phyloP scores from a whole-genome alignment of 257 asterid genomes.

The Misopates orontium region DNA sequence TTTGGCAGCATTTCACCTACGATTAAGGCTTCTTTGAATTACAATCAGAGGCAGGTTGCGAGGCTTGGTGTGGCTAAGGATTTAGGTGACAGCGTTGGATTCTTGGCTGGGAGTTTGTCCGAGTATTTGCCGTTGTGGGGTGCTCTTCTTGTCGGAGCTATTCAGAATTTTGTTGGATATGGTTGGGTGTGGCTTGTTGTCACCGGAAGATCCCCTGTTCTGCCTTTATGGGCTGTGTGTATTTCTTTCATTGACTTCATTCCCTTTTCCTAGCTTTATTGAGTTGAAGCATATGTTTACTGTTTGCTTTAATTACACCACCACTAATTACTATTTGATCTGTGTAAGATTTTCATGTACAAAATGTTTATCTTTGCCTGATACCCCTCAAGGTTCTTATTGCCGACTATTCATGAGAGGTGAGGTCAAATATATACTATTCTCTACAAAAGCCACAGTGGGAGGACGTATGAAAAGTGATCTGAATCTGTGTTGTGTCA shows the following conservation, averaged over 20 bases:
- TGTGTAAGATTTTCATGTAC: too few species aligned
- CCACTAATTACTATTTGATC: too few species aligned
- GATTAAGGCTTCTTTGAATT: conserved; percentile 68
- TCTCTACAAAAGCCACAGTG: too few species aligned
- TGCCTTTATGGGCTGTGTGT: conserved; percentile 91
- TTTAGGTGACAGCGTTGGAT: conserved; percentile 84
- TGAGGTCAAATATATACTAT: too few species aligned
- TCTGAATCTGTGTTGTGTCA: too few species aligned
- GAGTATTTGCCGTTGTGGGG: conserved; percentile 80
- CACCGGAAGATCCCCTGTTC: conserved; percentile 48
- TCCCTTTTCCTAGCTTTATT: too few species aligned
- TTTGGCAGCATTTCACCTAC: conserved; percentile 86
- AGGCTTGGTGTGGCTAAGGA: conserved; percentile 85
- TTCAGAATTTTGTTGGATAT: conserved; percentile 83
- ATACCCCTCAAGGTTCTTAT: too few species aligned
- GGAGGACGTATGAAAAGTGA: too few species aligned
- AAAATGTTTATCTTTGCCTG: too few species aligned
- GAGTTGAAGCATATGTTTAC: too few species aligned
- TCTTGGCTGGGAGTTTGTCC: conserved; percentile 63
- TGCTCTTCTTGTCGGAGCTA: conserved; percentile 63
- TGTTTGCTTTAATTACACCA: too few species aligned
- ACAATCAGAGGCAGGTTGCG: conserved; percentile 78
- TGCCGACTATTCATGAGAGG: too few species aligned
- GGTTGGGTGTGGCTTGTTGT: conserved; percentile 82
- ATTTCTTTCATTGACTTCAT: background rate